These are phyloP conservation scores for Cnidoscolus chayamansa DNA, from an alignment of 441 rosid species.

Conservation along the genomic window DNA sequence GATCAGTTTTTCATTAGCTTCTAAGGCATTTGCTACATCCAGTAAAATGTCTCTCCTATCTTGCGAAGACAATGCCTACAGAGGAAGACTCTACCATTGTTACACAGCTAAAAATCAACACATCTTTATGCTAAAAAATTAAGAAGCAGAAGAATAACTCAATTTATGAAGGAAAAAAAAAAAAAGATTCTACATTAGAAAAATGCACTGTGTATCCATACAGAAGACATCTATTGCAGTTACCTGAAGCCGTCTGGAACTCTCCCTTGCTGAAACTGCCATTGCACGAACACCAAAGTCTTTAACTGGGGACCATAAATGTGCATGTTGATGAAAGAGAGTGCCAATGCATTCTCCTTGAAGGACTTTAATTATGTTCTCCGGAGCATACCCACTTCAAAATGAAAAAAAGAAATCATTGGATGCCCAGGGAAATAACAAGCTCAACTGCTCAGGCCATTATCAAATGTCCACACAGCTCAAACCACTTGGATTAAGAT, in stretches of 20 bases:
- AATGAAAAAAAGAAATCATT: constrained; percentile 27
- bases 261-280: constrained; percentile 98
- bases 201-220: background rate
- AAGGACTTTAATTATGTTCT: constrained; percentile 69
- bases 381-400: constrained; percentile 79
- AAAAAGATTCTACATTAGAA: background rate
- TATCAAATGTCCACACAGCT: background rate
- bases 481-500: background rate
- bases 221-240: constrained; percentile 15
- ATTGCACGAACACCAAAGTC: constrained; percentile 67
- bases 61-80: constrained; percentile 75
- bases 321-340: constrained; percentile 84
- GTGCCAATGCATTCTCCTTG: constrained; percentile 89
- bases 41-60: constrained; percentile 73
- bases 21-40: constrained; percentile 78
- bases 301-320: constrained; percentile 52
- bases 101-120: constrained; percentile 1
- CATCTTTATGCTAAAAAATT: background rate
- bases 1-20: constrained; percentile 66
- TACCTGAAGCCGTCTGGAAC: constrained; percentile 97
- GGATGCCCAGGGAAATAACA: constrained; percentile 1
- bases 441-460: background rate
- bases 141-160: background rate
- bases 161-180: constrained; percentile 5
- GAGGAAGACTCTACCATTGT: constrained; percentile 27